Percentiles rank a stretch among this genome's conserved stretches.
Conservation (phyloP, 2,329 filamentous ascomycete genomes). For the Alternaria sp. region DNA sequence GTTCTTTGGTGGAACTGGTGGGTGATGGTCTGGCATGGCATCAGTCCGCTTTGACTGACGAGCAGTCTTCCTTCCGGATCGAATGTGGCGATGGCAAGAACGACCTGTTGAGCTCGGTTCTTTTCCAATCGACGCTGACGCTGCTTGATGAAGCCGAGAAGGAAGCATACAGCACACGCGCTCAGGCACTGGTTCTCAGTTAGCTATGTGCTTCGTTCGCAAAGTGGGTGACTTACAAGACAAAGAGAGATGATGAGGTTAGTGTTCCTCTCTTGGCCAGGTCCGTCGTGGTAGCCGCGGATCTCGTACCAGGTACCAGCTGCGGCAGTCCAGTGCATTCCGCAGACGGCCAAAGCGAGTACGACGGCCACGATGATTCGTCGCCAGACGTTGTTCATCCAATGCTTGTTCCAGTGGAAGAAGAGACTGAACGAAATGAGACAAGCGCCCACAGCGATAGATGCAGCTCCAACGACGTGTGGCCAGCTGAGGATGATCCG, state of each 20-base stretch:
- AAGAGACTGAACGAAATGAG: conserved; percentile 74
- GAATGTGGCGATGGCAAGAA: conserved; percentile 68
- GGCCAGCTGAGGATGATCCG: conserved; percentile 64
- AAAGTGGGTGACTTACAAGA: conserved; percentile 60
- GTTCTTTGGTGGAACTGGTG: conserved; percentile 59
- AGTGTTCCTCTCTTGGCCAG: conserved; percentile 58
- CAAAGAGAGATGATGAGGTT: conserved; percentile 76
- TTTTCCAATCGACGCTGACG: conserved; percentile 49
- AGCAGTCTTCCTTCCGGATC: conserved; percentile 70
- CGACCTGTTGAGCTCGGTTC: conserved; percentile 60
- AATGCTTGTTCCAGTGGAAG: conserved; percentile 76
- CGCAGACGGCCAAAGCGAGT: conserved; percentile 76
- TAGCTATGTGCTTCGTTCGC: conserved; percentile 73
- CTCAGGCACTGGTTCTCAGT: conserved; percentile 42
- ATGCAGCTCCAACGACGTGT: conserved; percentile 70
- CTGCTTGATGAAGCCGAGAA: conserved; percentile 45
- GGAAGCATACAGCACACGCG: conserved; percentile 48
- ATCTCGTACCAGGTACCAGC: conserved; percentile 73
- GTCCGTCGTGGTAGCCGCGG: conserved; percentile 51
- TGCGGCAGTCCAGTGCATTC: conserved; percentile 86
- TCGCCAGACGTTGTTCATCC: conserved; percentile 82
- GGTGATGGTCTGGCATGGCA: conserved; percentile 79
- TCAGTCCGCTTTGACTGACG: conserved; percentile 71
- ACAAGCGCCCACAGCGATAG: conserved; percentile 76
- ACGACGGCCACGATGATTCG: conserved; percentile 69